phyloP scores from a whole-genome alignment of 2,329 filamentous ascomycete genomes.

The Fusarium sambucinum region DNA sequence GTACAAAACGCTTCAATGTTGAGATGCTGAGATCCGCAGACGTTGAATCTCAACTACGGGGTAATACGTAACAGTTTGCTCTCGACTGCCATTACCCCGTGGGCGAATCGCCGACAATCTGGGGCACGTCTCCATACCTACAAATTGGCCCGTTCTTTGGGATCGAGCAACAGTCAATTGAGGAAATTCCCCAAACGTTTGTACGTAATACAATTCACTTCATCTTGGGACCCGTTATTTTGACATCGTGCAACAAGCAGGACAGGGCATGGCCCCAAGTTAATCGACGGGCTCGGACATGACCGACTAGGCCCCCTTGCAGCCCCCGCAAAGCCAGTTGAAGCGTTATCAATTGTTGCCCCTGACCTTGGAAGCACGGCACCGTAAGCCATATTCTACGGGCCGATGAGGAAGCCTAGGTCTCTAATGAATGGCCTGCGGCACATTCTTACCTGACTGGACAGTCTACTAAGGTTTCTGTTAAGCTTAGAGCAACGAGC shows the following conservation, averaged over 20 bases:
- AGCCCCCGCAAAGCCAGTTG: constrained; percentile 28
- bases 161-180: constrained; percentile 21
- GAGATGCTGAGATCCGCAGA: constrained; percentile 37
- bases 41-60: constrained; percentile 38
- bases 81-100: constrained; percentile 41
- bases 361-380: constrained; percentile 19
- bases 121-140: constrained; percentile 45
- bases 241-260: constrained; percentile 26
- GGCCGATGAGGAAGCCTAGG: constrained; percentile 17
- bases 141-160: constrained; percentile 17
- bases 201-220: constrained; percentile 45
- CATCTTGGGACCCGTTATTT: constrained; percentile 32
- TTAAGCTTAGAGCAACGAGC: constrained; percentile 22
- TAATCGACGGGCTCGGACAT: constrained; percentile 40
- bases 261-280: constrained; percentile 10
- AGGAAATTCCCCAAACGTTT: constrained; percentile 37
- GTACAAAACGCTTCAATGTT: constrained; percentile 9
- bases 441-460: constrained; percentile 12
- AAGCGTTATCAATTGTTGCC: constrained; percentile 27
- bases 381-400: constrained; percentile 1
- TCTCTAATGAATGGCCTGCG: constrained; percentile 11
- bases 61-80: constrained; percentile 46
- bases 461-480: constrained; percentile 10
- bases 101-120: constrained; percentile 41
- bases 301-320: constrained; percentile 37